Evolutionary conservation across 2,329 filamentous ascomycete species (phyloP).

Genomic region (Cladosporium sp.): DNA sequence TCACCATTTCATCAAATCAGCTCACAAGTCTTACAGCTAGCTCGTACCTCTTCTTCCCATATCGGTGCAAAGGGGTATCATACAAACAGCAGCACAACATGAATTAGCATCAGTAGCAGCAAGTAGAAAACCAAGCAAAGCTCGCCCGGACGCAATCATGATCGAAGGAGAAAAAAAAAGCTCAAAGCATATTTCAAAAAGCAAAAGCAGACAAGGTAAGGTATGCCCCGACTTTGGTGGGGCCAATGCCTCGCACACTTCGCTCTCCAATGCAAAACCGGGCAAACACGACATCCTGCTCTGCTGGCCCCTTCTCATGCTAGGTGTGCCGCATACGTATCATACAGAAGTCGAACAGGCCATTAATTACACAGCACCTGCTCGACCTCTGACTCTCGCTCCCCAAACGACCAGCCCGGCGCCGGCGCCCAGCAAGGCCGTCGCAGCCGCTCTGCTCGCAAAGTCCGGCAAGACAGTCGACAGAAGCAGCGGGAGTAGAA

Average conservation of each 20-base stretch:
- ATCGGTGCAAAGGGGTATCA: neutral
- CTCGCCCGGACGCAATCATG: neutral
- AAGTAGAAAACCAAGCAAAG: neutral
- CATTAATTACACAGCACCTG: neutral
- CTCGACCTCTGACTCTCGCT: conserved; percentile 2
- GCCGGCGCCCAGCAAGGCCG: conserved; percentile 40
- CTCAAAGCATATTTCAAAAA: neutral
- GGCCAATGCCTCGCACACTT: neutral
- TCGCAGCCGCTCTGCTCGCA: conserved; percentile 42
- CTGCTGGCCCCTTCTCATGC: neutral
- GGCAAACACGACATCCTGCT: neutral
- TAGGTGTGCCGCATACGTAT: neutral
- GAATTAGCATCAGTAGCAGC: neutral
- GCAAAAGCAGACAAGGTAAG: neutral
- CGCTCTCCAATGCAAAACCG: neutral
- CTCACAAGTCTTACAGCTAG: neutral
- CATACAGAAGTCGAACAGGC: neutral
- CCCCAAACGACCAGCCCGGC: conserved; percentile 35
- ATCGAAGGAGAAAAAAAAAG: too few species aligned
- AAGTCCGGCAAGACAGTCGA: conserved; percentile 46
- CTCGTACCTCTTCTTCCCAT: neutral
- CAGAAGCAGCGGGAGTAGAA: conserved; percentile 44
- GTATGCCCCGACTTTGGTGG: neutral
- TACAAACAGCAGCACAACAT: neutral
- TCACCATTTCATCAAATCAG: neutral